A percentile compares a stretch with the other conserved stretches of the same genome.
phyloP scores from a whole-genome alignment of 2,329 filamentous ascomycete genomes.

The Monilinia fructicola region DNA sequence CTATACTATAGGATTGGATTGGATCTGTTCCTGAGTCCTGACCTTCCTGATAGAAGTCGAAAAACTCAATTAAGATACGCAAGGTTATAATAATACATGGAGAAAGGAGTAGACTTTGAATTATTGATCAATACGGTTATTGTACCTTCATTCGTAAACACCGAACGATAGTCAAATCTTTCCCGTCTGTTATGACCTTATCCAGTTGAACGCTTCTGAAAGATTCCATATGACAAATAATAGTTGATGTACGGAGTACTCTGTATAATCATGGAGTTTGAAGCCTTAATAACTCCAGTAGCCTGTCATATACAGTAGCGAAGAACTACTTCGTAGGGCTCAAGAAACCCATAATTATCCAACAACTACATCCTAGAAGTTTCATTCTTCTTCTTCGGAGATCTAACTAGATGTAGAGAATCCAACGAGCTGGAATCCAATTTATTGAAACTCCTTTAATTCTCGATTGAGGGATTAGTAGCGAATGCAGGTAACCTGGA shows the following conservation, averaged over 20 bases:
- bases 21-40: too few species aligned
- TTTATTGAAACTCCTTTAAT: background rate
- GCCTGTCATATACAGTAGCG: background rate
- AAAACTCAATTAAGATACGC: background rate
- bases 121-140: background rate
- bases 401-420: background rate
- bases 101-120: background rate
- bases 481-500: too few species aligned
- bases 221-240: background rate
- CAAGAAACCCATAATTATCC: background rate
- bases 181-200: background rate
- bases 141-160: background rate
- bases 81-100: too few species aligned
- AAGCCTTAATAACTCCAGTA: background rate
- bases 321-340: conserved; percentile 4
- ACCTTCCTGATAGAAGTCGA: background rate
- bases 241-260: background rate
- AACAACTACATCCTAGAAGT: background rate
- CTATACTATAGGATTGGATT: background rate
- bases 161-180: background rate
- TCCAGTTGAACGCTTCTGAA: background rate
- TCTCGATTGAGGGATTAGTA: background rate
- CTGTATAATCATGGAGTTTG: background rate
- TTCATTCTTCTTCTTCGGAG: conserved; percentile 1
- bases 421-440: background rate